Percentiles rank a stretch among this genome's conserved stretches.
Conservation (phyloP, 2,329 filamentous ascomycete genomes). For the Aspergillus sp. region DNA sequence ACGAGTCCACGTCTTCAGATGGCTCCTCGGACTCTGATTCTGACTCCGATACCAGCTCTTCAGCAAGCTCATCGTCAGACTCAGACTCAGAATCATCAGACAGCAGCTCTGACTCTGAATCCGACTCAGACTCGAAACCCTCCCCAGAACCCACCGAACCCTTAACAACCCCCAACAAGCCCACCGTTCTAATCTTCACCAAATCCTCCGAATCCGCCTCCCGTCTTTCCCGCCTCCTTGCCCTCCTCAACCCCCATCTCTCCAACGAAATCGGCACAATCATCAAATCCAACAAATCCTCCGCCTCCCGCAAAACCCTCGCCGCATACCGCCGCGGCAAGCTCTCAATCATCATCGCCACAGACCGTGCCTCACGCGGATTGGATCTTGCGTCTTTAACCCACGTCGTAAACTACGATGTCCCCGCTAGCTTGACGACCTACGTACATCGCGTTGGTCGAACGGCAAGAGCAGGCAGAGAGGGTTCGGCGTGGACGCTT, state of each 20-base stretch:
- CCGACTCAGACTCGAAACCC: slow-evolving; percentile 26
- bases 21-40: slow-evolving; percentile 16
- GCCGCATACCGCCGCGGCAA: slow-evolving; percentile 66
- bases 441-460: slow-evolving; percentile 93
- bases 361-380: slow-evolving; percentile 90
- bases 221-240: slow-evolving; percentile 81
- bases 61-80: slow-evolving; percentile 18
- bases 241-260: slow-evolving; percentile 66
- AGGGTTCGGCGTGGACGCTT: slow-evolving; percentile 83
- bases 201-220: slow-evolving; percentile 86
- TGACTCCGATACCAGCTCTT: slow-evolving; percentile 26
- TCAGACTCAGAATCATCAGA: slow-evolving; percentile 31
- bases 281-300: slow-evolving; percentile 77
- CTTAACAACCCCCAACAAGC: slow-evolving; percentile 32
- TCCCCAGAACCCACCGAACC: slow-evolving; percentile 1
- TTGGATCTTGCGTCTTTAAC: slow-evolving; percentile 79
- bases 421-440: slow-evolving; percentile 76
- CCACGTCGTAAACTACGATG: slow-evolving; percentile 92
- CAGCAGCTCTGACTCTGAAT: slow-evolving; percentile 30
- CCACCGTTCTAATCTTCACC: slow-evolving; percentile 77
- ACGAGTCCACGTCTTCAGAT: slow-evolving; percentile 12
- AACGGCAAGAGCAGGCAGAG: slow-evolving; percentile 79
- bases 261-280: slow-evolving; percentile 67
- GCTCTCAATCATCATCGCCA: slow-evolving; percentile 79
- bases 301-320: slow-evolving; percentile 69